These are phyloP conservation scores for Debaryomyces subglobosus DNA, from an alignment of 1,139 yeast genomes.

Conservation along the genomic window DNA sequence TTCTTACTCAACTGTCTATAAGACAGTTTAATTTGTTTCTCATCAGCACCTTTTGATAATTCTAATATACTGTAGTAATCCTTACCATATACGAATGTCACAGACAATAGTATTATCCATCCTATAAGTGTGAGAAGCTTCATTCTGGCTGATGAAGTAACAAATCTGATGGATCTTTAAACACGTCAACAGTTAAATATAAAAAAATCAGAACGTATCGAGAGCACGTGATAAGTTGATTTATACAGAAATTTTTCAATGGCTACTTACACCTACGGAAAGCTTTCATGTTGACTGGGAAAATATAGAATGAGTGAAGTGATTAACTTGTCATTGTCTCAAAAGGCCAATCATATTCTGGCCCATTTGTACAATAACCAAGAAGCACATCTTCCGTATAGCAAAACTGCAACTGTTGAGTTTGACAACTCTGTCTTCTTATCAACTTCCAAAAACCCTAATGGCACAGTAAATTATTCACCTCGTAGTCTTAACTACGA, in stretches of 20 bases:
- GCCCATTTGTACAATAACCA: conserved; percentile 84
- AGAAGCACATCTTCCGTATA: conserved; percentile 66
- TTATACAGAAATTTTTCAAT: neutral
- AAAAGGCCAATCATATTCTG: conserved; percentile 67
- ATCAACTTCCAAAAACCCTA: conserved; percentile 38
- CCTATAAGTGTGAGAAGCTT: neutral
- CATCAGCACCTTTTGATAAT: conserved; percentile 66
- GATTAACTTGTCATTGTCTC: conserved; percentile 70
- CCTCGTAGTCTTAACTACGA: conserved; percentile 87
- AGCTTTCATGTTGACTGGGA: neutral
- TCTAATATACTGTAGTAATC: conserved; percentile 60
- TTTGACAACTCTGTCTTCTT: conserved; percentile 39
- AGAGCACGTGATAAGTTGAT: neutral
- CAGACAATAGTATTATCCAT: conserved; percentile 2
- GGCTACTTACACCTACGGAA: neutral
- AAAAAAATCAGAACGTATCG: neutral
- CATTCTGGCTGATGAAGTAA: neutral
- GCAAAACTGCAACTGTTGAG: conserved; percentile 24
- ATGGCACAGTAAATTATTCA: conserved; percentile 59
- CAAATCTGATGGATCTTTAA: neutral
- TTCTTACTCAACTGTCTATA: conserved; percentile 82
- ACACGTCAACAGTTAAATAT: conserved; percentile 9
- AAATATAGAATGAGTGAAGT: conserved; percentile 62
- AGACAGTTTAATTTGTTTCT: conserved; percentile 83
- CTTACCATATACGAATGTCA: conserved; percentile 13